Conservation (phyloP, 441 rosid genomes). For the Gossypium laxum region DNA sequence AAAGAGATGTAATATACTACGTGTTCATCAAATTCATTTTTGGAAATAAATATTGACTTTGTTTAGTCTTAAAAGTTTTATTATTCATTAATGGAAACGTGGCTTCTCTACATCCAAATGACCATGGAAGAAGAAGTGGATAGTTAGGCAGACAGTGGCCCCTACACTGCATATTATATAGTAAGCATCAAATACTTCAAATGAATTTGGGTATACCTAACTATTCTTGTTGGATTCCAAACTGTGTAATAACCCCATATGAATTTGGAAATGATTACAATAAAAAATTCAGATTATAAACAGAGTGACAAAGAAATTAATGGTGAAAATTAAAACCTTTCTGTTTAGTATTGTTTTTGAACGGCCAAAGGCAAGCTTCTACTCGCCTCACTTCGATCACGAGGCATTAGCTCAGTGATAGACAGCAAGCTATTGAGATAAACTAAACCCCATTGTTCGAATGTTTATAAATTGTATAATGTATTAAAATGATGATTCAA, state of each 20-base stretch:
- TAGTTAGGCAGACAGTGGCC: not conserved
- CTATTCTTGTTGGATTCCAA: conserved; percentile 5
- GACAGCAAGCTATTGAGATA: not conserved
- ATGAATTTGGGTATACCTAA: conserved; percentile 12
- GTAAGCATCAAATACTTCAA: conserved; percentile 1
- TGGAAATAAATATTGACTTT: not conserved
- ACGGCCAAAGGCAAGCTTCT: not conserved
- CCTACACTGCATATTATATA: not conserved
- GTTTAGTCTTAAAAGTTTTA: not conserved
- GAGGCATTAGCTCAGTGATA: not conserved
- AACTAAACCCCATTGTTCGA: not conserved
- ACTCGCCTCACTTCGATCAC: not conserved
- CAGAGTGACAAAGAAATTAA: not conserved
- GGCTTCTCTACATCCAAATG: conserved; percentile 21
- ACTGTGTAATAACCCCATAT: not conserved
- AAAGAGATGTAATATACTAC: not conserved
- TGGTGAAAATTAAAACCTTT: not conserved
- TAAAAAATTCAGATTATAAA: too few species aligned
- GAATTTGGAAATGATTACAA: not conserved
- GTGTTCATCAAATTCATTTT: not conserved
- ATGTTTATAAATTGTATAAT: not conserved
- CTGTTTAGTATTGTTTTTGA: not conserved
- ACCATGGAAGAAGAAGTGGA: conserved; percentile 14
- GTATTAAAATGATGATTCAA: not conserved
- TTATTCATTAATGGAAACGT: conserved; percentile 11